Conservation (phyloP, 805 yeast species). For the Cyberlindnera suaveolens region DNA sequence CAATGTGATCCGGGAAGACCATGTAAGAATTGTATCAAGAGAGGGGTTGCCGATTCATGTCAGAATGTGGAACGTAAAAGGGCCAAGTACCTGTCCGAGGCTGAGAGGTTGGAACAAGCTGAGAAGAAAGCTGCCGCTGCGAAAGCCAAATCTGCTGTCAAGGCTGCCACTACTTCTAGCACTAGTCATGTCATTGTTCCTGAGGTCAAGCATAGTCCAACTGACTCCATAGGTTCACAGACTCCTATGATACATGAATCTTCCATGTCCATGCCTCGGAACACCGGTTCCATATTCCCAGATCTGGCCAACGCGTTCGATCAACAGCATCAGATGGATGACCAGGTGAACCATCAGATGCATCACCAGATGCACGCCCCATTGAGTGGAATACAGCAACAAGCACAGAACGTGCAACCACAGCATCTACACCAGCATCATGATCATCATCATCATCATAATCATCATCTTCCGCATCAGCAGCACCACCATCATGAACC, state of each 20-base stretch:
- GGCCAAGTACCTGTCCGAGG: constrained; percentile 27
- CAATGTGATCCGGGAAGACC: constrained; percentile 68
- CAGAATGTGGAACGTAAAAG: constrained; percentile 51
- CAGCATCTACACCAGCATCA: neutral
- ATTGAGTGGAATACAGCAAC: no score
- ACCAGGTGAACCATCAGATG: neutral
- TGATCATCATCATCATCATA: constrained; percentile 4
- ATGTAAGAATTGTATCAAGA: constrained; percentile 61
- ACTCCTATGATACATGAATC: neutral
- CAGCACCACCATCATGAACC: neutral
- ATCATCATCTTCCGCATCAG: constrained; percentile 1
- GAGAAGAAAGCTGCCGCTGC: neutral
- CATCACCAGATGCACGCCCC: neutral
- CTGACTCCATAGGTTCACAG: neutral
- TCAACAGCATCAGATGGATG: neutral
- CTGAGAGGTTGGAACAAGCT: constrained; percentile 1
- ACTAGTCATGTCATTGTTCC: neutral
- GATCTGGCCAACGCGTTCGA: neutral
- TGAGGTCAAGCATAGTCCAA: neutral
- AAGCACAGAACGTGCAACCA: no score
- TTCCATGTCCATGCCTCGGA: neutral
- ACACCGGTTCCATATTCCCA: neutral
- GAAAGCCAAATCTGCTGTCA: no score
- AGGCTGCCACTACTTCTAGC: neutral
- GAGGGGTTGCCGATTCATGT: constrained; percentile 52